A percentile compares a stretch with the other conserved stretches of the same genome.
Evolutionary conservation across 2,329 filamentous ascomycete genomes (phyloP).

Genomic region (Sphaceloma murrayae): DNA sequence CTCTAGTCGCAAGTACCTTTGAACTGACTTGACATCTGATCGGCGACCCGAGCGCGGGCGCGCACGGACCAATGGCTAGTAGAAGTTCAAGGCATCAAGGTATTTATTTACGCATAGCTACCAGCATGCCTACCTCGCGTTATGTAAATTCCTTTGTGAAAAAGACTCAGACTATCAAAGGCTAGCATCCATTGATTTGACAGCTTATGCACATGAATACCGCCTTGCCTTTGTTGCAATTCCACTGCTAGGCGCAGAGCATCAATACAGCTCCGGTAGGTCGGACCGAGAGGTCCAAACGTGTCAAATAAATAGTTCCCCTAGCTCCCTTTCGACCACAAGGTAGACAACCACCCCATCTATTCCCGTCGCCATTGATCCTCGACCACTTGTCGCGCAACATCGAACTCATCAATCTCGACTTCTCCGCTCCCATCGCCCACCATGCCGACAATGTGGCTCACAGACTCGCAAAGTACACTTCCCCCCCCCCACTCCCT

Average conservation of each 20-base stretch:
- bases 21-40: no score
- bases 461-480: constrained; percentile 90
- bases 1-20: constrained; percentile 10
- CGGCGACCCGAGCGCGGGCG: not conserved
- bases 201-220: no score
- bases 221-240: constrained; percentile 1
- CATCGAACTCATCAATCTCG: not conserved
- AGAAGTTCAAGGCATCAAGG: no score
- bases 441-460: constrained; percentile 84
- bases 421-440: not conserved
- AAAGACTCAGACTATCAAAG: no score
- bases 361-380: constrained; percentile 7
- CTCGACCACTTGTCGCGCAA: not conserved
- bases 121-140: no score
- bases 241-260: not conserved
- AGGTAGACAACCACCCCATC: not conserved
- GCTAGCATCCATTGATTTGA: no score
- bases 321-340: no score
- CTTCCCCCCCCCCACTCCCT: no score
- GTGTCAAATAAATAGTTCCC: constrained; percentile 7
- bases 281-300: constrained; percentile 4
- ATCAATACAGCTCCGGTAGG: not conserved
- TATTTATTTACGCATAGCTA: no score
- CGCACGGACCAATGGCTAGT: no score
- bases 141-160: no score